Base-by-base conservation (phyloP, 352 stramenopile genomes). In the Pythium diclinum region DNA sequence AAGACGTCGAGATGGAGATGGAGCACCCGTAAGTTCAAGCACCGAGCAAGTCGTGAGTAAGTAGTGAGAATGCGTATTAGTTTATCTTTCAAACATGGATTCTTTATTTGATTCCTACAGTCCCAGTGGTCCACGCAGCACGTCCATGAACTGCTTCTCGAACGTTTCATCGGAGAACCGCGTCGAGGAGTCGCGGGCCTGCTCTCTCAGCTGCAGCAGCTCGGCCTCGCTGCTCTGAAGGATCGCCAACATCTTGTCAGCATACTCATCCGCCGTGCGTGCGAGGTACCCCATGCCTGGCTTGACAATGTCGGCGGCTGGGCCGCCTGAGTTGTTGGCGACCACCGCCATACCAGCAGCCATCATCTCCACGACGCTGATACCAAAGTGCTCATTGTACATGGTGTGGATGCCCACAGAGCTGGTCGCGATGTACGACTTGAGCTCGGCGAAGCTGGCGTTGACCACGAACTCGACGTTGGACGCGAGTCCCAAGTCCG, bases 371-470 rank as follows among this genome's bases (percentile, higher is more conserved):
- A 99, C 98, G 33, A 99, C 95, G 53, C 96, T 97, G 74, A 99
- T 99, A 8, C 98, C 98, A 84, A 99, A 99, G 77, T 99, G 98
- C 75, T 99, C 98, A 62, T 99, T 99, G 82, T 96, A 98, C 98
- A 99, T 99, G 14, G 97, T 99, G 80, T 99, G 98, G 7, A 99
- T 71, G 4, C 98, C 98, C 19, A 99, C 89, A 8, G 84, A 87
- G 60, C 91, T 85, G 40, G 71, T 81, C 6, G 75, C 72, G 19
- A 99, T 72, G 53, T 89, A 95, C 19, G 83, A 59, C 73, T 97
- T 93, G 36, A 99, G 72, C 53, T 98, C 86, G 0, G 75, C 71
- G 61, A 97, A 99, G 23, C 91, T 96, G 36, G 94, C 90, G 76
- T 99, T 97, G 30, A 99, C 82, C 28, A 96, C 77, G 73, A 99